Conservation (phyloP, 495 filamentous ascomycete species). For the Daldinia caldariorum region DNA sequence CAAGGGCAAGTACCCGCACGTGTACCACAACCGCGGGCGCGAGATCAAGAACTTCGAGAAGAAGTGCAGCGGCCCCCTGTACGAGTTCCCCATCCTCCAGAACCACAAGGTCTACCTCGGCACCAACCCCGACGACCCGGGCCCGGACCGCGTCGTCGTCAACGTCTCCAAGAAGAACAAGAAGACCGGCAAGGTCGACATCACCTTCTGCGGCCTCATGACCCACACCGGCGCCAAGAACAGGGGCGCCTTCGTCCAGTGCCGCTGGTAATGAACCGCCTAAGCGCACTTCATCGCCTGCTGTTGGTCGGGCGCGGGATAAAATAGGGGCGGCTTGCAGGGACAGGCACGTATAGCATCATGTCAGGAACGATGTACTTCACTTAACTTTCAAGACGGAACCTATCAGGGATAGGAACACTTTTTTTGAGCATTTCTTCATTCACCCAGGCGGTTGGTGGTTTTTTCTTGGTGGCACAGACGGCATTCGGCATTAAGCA, state of each 20-base stretch:
- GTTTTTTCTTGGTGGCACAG: background rate
- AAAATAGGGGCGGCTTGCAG: background rate
- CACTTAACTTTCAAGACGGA: background rate
- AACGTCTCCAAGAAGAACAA: constrained; percentile 29
- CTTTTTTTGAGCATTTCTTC: background rate
- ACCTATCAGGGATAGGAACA: background rate
- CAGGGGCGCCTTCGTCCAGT: constrained; percentile 34
- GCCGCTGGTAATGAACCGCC: constrained; percentile 19
- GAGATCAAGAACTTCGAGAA: constrained; percentile 24
- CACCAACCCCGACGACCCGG: constrained; percentile 10
- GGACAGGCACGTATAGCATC: background rate
- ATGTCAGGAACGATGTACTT: background rate
- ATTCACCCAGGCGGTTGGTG: background rate
- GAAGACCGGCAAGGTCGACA: constrained; percentile 17
- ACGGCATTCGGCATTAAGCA: background rate
- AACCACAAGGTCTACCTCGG: constrained; percentile 22
- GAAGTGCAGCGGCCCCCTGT: constrained; percentile 31
- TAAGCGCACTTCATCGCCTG: no score
- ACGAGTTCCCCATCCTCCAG: constrained; percentile 47
- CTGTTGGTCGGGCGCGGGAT: background rate
- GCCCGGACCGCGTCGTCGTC: constrained; percentile 41
- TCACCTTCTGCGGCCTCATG: constrained; percentile 39
- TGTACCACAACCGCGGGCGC: constrained; percentile 43
- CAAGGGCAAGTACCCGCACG: constrained; percentile 44
- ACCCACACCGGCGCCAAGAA: constrained; percentile 43